Conservation (phyloP, 495 filamentous ascomycete genomes). For the Lasiosphaeria miniovina region DNA sequence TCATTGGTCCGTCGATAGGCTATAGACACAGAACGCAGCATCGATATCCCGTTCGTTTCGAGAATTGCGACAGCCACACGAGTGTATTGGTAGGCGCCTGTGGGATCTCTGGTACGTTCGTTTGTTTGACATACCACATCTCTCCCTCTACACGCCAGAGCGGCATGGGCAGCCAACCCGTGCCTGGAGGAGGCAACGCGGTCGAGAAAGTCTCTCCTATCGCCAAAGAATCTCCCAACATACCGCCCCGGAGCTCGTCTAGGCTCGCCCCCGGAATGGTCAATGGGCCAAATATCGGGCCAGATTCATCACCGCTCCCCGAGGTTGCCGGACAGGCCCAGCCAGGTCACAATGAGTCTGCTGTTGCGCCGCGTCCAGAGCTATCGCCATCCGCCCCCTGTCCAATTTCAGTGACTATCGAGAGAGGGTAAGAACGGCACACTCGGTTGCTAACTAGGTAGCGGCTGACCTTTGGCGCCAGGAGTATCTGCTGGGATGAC, state of each 20-base stretch:
- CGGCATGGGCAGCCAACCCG: neutral
- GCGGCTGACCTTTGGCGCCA: neutral
- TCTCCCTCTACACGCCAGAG: neutral
- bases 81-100: too few relatives aligned
- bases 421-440: neutral
- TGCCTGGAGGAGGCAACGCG: neutral
- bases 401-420: neutral
- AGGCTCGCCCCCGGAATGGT: neutral
- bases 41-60: too few relatives aligned
- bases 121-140: neutral
- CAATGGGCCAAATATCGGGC: too few relatives aligned
- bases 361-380: too few relatives aligned
- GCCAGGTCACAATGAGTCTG: too few relatives aligned
- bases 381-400: neutral
- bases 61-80: too few relatives aligned
- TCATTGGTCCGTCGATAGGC: too few relatives aligned
- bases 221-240: constrained; percentile 8
- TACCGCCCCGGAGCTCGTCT: constrained; percentile 14
- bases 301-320: too few relatives aligned
- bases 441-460: neutral
- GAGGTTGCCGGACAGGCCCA: too few relatives aligned
- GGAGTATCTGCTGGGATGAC: neutral
- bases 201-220: neutral
- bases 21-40: too few relatives aligned
- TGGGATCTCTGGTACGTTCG: neutral